Conservation (phyloP, 805 yeast species). For the Kuraishia molischiana region DNA sequence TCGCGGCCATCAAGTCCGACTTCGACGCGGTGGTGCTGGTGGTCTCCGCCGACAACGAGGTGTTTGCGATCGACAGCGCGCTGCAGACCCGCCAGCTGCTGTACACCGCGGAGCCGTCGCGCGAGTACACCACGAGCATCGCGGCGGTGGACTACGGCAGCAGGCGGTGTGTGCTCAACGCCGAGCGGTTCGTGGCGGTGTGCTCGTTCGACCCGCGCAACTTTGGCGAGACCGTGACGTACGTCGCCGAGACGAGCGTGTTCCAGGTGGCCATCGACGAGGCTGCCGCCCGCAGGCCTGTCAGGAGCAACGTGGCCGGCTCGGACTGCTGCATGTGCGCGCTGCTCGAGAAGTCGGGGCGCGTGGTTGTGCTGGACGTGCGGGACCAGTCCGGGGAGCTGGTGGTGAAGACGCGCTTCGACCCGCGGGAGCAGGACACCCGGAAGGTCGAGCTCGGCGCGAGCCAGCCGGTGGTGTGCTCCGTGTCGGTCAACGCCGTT, state of each 20-base stretch:
- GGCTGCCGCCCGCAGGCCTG: not conserved
- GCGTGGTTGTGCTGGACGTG: slow-evolving; percentile 31
- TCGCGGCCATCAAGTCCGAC: slow-evolving; percentile 17
- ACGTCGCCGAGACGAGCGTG: not conserved
- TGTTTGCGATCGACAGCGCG: not conserved
- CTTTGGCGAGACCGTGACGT: slow-evolving; percentile 3
- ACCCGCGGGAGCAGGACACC: slow-evolving; percentile 3
- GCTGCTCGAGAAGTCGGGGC: slow-evolving; percentile 27
- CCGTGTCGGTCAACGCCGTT: slow-evolving; percentile 15
- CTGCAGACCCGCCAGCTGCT: not conserved
- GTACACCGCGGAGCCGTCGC: not conserved
- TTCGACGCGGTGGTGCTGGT: slow-evolving; percentile 16
- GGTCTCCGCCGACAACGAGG: not conserved
- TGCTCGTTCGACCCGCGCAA: slow-evolving; percentile 8
- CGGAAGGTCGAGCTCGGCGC: slow-evolving; percentile 9
- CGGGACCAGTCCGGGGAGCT: slow-evolving; percentile 13
- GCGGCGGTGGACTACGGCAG: slow-evolving; percentile 22
- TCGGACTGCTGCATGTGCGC: slow-evolving; percentile 30
- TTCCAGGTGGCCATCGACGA: not conserved
- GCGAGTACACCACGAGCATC: not conserved
- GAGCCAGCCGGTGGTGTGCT: slow-evolving; percentile 17
- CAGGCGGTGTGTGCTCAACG: slow-evolving; percentile 12
- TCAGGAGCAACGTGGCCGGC: slow-evolving; percentile 16
- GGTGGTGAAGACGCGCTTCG: slow-evolving; percentile 3
- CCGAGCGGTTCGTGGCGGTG: slow-evolving; percentile 10